Evolutionary conservation across 352 stramenopile genomes (phyloP), one percentile per base, ranked within the genome.

Genomic region (Aphanomyces euteiches): DNA sequence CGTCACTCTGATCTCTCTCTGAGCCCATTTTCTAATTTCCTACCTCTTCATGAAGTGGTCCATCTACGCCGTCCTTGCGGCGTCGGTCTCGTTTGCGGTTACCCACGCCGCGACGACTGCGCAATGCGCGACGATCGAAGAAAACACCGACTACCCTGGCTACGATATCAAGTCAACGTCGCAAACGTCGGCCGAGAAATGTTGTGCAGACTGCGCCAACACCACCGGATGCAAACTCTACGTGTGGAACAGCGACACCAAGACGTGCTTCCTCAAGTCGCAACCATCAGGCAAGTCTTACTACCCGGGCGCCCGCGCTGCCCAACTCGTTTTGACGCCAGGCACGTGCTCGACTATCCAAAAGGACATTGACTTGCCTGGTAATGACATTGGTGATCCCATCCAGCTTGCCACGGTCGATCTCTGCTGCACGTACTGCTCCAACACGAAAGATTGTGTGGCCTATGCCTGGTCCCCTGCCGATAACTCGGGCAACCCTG

Each of bases 201-300:
- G 43, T 2, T 50, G 43, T 50, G 43, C 43, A 1, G 43, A 50
- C 43, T 50, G 43, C 43, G 43, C 43, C 43, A 50, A 50, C 10
- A 50, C 43, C 10, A 50, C 43, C 10, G 43, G 43, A 50, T 50
- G 43, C 43, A 50, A 12, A n/a, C 10, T n/a, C 43, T 50, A n/a
- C 43, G 17, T n/a, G 10, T 50, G 43, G 43, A 19, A 67, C 34
- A 17, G 37, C 4, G 60, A 41, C 40, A n/a, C 43, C 43, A 15
- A 15, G 21, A 69, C 63, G n/a, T 69, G 63, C 63, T 69, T 7
- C 13, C 21, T 69, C 12, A 69, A 69, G 39, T 50, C 43, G 43
- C 10, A n/a, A n/a, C 43, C 43, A n/a, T 12, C 43, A 12, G 17
- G 17, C 17, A 50, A 50, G 43, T 12, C 17, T n/a, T 12, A n/a